phyloP scores from a whole-genome alignment of 2,329 filamentous ascomycete genomes.

The Stenocarpella maydis region DNA sequence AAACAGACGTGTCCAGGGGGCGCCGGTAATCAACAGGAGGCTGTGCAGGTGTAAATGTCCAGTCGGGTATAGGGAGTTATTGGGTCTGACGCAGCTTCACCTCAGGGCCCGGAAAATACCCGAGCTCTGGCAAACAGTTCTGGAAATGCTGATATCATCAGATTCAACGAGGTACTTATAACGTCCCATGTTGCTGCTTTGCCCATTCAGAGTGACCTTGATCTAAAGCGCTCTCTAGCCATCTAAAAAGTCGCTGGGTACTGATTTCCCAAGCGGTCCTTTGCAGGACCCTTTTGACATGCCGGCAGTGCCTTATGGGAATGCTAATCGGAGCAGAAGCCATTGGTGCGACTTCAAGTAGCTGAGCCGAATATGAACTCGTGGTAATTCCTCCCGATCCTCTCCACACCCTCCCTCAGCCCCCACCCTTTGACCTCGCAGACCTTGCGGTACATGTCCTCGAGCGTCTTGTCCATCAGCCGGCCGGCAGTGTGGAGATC shows the following conservation, averaged over 20 bases:
- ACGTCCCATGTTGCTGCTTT: background rate
- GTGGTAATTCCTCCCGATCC: constrained; percentile 77
- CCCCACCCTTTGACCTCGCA: constrained; percentile 82
- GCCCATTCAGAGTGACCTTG: background rate
- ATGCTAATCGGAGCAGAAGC: background rate
- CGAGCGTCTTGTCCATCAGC: constrained; percentile 79
- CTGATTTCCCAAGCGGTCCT: background rate
- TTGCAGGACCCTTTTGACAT: background rate
- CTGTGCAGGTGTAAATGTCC: no score
- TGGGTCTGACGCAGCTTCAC: no score
- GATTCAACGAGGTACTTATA: background rate
- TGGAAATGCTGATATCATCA: no score
- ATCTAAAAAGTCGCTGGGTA: background rate
- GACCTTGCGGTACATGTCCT: constrained; percentile 78
- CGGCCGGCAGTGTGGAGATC: constrained; percentile 86
- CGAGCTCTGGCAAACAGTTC: no score
- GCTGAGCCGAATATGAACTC: constrained; percentile 74
- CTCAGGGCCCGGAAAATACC: no score
- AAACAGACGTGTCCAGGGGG: no score
- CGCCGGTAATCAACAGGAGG: no score
- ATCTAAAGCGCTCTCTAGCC: background rate
- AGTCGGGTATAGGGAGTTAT: no score
- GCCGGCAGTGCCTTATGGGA: background rate
- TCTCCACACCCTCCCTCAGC: constrained; percentile 73
- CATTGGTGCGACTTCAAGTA: background rate